Evolutionary conservation across 2,329 filamentous ascomycete genomes (phyloP).

Genomic region (Fusarium sp.): DNA sequence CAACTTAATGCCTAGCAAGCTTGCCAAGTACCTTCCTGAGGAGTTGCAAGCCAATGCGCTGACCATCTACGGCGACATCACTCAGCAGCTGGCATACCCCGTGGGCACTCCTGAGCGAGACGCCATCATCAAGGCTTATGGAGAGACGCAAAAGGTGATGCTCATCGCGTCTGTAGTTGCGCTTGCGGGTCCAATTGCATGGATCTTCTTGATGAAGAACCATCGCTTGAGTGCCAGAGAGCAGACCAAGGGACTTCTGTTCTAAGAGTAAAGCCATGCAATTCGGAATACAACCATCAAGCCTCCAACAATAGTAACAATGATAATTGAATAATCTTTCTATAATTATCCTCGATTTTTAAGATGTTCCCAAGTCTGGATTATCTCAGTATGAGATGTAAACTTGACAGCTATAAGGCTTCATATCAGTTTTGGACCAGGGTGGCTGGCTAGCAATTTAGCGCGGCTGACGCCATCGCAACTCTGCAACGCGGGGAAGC

Average conservation of each 20-base stretch:
- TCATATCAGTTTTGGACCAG: too few species aligned
- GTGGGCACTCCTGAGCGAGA: conserved; percentile 41
- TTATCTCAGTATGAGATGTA: too few species aligned
- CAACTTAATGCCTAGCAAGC: conserved; percentile 41
- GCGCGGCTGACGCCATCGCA: too few species aligned
- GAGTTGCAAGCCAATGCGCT: conserved; percentile 26
- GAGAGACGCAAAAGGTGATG: conserved; percentile 17
- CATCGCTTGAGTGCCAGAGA: conserved; percentile 18
- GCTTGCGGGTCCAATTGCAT: conserved; percentile 11
- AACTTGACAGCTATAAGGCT: too few species aligned
- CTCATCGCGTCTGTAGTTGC: conserved; percentile 11
- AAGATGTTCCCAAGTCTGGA: too few species aligned
- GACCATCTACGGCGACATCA: conserved; percentile 43
- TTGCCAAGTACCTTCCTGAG: conserved; percentile 38
- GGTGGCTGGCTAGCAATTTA: too few species aligned
- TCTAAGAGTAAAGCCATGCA: not conserved
- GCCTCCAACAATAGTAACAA: too few species aligned
- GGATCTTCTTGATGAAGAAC: conserved; percentile 27
- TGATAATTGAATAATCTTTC: too few species aligned
- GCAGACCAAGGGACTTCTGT: conserved; percentile 24
- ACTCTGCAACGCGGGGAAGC: too few species aligned
- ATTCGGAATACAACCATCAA: too few species aligned
- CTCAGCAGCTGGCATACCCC: conserved; percentile 33
- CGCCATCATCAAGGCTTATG: conserved; percentile 43
- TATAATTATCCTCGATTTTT: too few species aligned